A percentile compares a stretch with the other conserved stretches of the same genome.
Conservation (phyloP, 2,329 filamentous ascomycete species). For the Arthrobotrys pseudoclavata region DNA sequence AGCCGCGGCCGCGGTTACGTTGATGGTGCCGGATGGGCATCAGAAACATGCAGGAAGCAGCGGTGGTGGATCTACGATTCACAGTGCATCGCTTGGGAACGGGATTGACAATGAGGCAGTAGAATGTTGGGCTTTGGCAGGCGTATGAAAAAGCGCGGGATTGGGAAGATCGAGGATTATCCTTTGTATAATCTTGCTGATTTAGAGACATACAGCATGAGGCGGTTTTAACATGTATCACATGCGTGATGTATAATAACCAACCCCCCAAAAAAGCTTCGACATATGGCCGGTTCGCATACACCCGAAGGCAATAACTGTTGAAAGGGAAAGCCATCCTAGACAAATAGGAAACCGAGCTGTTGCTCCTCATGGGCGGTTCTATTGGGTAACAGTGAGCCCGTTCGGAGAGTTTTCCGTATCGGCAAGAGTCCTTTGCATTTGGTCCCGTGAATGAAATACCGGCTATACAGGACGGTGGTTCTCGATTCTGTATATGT, state of each 20-base stretch:
- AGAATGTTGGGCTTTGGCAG: slow-evolving; percentile 62
- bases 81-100: slow-evolving; percentile 35
- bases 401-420: slow-evolving; percentile 31
- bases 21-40: slow-evolving; percentile 38
- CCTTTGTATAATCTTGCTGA: not conserved
- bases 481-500: slow-evolving; percentile 5
- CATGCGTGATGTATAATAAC: slow-evolving; percentile 21
- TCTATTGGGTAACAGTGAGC: slow-evolving; percentile 31
- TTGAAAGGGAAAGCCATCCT: not conserved
- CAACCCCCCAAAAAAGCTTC: slow-evolving; percentile 7
- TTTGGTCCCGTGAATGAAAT: slow-evolving; percentile 13
- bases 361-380: slow-evolving; percentile 30
- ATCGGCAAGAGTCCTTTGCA: slow-evolving; percentile 44
- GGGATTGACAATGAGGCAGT: slow-evolving; percentile 56
- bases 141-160: slow-evolving; percentile 55
- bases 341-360: slow-evolving; percentile 16
- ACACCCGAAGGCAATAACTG: slow-evolving; percentile 12
- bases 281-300: slow-evolving; percentile 14
- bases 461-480: slow-evolving; percentile 25
- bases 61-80: slow-evolving; percentile 34
- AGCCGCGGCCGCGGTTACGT: slow-evolving; percentile 18
- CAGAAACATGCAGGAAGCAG: slow-evolving; percentile 1
- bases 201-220: slow-evolving; percentile 3
- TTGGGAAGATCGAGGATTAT: not conserved
- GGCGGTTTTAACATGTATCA: slow-evolving; percentile 13